Base-by-base conservation (phyloP, 2,329 filamentous ascomycete genomes). In the Hypoxylon sp. region DNA sequence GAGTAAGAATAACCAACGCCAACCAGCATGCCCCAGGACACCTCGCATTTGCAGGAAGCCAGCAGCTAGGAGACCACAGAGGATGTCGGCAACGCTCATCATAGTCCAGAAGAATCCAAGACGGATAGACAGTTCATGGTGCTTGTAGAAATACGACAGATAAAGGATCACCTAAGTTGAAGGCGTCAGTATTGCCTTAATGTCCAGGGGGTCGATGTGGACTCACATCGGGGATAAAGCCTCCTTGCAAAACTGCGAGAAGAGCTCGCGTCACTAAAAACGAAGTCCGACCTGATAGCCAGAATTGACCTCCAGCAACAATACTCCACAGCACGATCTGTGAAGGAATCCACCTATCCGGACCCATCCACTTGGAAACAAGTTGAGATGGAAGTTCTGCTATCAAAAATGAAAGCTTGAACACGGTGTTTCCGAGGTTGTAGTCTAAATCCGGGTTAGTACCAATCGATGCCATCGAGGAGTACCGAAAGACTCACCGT, bases 371-470 rank as follows among this genome's bases (percentile, higher is more conserved):
- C 75, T 90, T 90, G 42, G 82, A 84, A 9, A 90, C 75, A 4
- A 90, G 80, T 71, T 90, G 87, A 0, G 87, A 89, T 0, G 88
- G 88, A 1, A 90, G 78, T 71, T 90, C 87, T 0, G 88, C 86
- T 5, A 81, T 78, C 2, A 88, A 76, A 69, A 88, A 88, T 0
- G 81, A 81, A 2, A 86, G 71, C 5, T 82, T 81, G 66, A 87
- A 88, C 46, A 88, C 81, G 0, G 84, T 86, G 73, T 87, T 81
- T 35, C 86, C 86, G 6, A 83, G 76, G 71, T 87, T 88, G 71
- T 83, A 85, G 50, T 83, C 80, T 82, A 24, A 2, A 2, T 31
- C 10, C 11, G 1, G 11, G 46, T 71, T 10, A 71, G 60, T 51
- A 42, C 11, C 1, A 2, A 4, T 8, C 2, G 13, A 46, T 13